Evolutionary conservation across 2,329 filamentous ascomycete genomes (phyloP).

Genomic region (Cladosporium cucumerinum): DNA sequence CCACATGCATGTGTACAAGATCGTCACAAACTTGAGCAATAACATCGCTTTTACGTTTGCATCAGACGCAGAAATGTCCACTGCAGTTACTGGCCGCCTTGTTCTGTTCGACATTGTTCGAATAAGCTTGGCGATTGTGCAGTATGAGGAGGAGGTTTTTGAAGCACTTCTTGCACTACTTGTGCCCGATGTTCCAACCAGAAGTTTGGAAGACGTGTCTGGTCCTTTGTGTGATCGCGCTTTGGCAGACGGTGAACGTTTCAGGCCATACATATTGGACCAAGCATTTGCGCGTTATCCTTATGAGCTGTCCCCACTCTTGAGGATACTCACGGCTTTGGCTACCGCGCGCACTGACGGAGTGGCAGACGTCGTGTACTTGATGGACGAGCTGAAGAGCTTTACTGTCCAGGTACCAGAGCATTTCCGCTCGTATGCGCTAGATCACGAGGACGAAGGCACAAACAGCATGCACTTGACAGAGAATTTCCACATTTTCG

Average conservation of each 20-base stretch:
- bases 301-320: slow-evolving; percentile 76
- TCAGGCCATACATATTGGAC: slow-evolving; percentile 60
- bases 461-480: slow-evolving; percentile 71
- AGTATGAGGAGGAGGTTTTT: slow-evolving; percentile 71
- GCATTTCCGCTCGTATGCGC: slow-evolving; percentile 69
- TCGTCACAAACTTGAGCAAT: slow-evolving; percentile 44
- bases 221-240: slow-evolving; percentile 1
- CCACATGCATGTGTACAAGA: slow-evolving; percentile 47
- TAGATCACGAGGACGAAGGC: slow-evolving; percentile 82
- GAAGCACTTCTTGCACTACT: slow-evolving; percentile 64
- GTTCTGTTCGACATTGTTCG: slow-evolving; percentile 69
- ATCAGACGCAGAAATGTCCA: slow-evolving; percentile 47
- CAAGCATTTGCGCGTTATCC: slow-evolving; percentile 76
- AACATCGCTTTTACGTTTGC: slow-evolving; percentile 49
- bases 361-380: slow-evolving; percentile 47
- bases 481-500: slow-evolving; percentile 63
- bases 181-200: slow-evolving; percentile 19
- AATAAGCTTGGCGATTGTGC: slow-evolving; percentile 62
- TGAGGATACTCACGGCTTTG: slow-evolving; percentile 40
- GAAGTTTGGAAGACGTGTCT: slow-evolving; percentile 2
- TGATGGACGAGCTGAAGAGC: slow-evolving; percentile 66
- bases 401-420: slow-evolving; percentile 75
- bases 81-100: slow-evolving; percentile 61
- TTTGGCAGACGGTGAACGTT: slow-evolving; percentile 44
- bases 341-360: slow-evolving; percentile 20